Percentiles rank a stretch among this genome's conserved stretches.
phyloP scores from a whole-genome alignment of 163 green algal genomes.

The Volvox carteri region DNA sequence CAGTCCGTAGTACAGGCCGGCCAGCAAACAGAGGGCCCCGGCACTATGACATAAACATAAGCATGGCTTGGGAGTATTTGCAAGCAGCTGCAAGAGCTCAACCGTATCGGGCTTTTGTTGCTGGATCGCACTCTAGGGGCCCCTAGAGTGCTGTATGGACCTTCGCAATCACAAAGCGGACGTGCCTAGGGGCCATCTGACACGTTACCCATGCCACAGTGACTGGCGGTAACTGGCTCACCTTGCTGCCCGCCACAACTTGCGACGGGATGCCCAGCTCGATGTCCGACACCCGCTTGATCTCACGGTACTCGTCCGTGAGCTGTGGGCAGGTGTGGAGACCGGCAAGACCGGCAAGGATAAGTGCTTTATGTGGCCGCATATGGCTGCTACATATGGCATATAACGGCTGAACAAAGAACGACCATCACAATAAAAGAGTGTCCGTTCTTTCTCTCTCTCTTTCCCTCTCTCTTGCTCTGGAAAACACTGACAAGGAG shows the following conservation, averaged over 20 bases:
- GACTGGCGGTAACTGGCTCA: neutral
- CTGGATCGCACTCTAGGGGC: neutral
- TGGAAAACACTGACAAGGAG: neutral
- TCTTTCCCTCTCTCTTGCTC: neutral
- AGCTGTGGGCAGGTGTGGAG: slow-evolving; percentile 18
- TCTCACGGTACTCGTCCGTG: slow-evolving; percentile 59
- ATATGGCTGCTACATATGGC: neutral
- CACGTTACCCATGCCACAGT: neutral
- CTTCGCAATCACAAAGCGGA: no score
- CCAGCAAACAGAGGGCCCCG: neutral
- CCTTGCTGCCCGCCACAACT: slow-evolving; percentile 41
- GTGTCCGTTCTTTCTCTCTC: neutral
- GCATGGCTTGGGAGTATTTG: neutral
- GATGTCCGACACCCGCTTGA: slow-evolving; percentile 69
- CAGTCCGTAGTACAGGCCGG: neutral
- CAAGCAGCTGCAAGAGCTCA: neutral
- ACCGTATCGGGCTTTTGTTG: neutral
- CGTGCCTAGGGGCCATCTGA: neutral
- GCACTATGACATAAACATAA: neutral
- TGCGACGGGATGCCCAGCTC: slow-evolving; percentile 65
- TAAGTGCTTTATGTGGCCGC: neutral
- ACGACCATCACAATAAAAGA: neutral
- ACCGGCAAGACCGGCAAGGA: neutral
- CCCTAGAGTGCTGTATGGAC: no score
- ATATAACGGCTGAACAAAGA: no score